Base-by-base conservation (phyloP, 495 filamentous ascomycete species). In the Sphaerosporella brunnea region DNA sequence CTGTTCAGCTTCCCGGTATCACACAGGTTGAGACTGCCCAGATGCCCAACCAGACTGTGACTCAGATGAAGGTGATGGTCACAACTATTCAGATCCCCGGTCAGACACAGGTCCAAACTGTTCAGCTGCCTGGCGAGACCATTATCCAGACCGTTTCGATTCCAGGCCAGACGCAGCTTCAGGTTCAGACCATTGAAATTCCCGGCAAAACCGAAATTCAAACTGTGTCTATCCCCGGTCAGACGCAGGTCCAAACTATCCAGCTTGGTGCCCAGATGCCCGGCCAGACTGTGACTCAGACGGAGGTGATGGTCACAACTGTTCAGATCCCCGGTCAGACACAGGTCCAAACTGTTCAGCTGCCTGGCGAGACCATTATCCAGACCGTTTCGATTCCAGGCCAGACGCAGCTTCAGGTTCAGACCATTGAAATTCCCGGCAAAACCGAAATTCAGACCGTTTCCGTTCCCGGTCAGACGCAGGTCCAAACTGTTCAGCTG, bases 291-390 rank as follows among this genome's bases (percentile, higher is more conserved):
- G 37, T 59, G n/a, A 59, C 52, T 32, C 51, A 59, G 26, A 36
- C 49, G 34, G 24, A 16, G 47, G 36, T 20, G 16, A 13, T 7
- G 15, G n/a, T n/a, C n/a, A n/a, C n/a, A n/a, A n/a, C n/a, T n/a
- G n/a, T n/a, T n/a, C n/a, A n/a, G n/a, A n/a, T n/a, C n/a, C 55
- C 55, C n/a, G 47, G 50, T 5, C 42, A 58, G 51, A 59, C 55
- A 1, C 16, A 58, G 18, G 37, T 53, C 23, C 34, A 46, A 5
- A 58, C 55, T 13, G 48, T 53, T 2, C 30, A 47, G 9, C 51
- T 56, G 20, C 54, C 54, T 3, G 48, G 42, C 2, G 36, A 58
- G 30, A 58, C 56, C 1, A 42, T 59, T 10, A 51, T 54, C 35
- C 51, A 59, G 47, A 30, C 45, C 23, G 43, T 56, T 11, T 47